These are phyloP conservation scores for Cucurbita maxima DNA, from an alignment of 306 rosid genomes.

Conservation along the genomic window DNA sequence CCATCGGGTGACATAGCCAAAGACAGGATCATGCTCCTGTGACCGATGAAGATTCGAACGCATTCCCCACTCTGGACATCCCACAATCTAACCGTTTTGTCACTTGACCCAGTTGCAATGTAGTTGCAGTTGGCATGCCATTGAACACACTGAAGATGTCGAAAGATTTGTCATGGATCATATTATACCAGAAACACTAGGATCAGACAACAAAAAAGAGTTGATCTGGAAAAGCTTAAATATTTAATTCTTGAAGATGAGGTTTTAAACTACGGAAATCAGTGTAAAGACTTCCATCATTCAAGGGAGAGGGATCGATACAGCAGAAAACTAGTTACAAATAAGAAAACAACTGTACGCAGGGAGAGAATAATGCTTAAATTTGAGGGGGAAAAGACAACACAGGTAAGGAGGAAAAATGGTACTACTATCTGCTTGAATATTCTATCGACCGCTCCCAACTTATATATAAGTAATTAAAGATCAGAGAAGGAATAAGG, in stretches of 20 bases:
- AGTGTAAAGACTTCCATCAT: neutral
- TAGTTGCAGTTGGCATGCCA: slow-evolving; percentile 99
- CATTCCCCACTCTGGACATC: slow-evolving; percentile 95
- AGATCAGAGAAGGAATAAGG: neutral
- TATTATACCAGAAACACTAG: neutral
- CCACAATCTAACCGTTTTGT: slow-evolving; percentile 90
- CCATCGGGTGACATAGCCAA: slow-evolving; percentile 97
- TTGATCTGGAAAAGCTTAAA: neutral
- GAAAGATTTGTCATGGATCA: neutral
- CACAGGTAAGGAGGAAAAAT: neutral
- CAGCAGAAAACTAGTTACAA: no score
- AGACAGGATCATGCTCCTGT: slow-evolving; percentile 81
- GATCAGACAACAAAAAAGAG: neutral
- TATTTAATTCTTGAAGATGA: neutral
- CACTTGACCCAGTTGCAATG: slow-evolving; percentile 93
- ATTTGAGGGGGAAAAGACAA: neutral
- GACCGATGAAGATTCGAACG: slow-evolving; percentile 88
- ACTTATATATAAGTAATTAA: neutral
- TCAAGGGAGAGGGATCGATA: neutral
- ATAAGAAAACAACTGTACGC: neutral
- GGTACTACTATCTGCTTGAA: neutral
- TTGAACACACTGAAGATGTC: slow-evolving; percentile 62
- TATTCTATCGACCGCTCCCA: neutral
- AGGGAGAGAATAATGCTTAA: neutral
- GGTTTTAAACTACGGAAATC: neutral